Evolutionary conservation across 805 yeast genomes (phyloP).

Genomic region (Kluyveromyces starmeri): DNA sequence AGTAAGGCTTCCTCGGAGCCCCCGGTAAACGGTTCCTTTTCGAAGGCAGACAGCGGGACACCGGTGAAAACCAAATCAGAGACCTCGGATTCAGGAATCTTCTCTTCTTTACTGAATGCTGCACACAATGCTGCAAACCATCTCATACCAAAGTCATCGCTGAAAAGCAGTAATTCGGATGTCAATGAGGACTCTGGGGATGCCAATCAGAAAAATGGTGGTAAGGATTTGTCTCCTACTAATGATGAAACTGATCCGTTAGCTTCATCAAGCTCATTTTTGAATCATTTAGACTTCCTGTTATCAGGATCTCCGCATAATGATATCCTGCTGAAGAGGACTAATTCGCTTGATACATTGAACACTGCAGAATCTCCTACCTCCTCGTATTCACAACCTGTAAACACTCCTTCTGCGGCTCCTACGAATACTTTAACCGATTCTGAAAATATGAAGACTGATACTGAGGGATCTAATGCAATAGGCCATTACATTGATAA

Average conservation of each 20-base stretch:
- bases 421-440: neutral
- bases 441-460: slow-evolving; percentile 5
- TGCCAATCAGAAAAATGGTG: no score
- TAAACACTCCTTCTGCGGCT: neutral
- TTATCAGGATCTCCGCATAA: slow-evolving; percentile 14
- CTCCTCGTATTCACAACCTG: neutral
- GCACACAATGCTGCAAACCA: slow-evolving; percentile 40
- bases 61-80: slow-evolving; percentile 3
- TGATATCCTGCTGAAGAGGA: slow-evolving; percentile 2
- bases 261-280: slow-evolving; percentile 21
- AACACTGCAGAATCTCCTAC: neutral
- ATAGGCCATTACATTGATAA: slow-evolving; percentile 11
- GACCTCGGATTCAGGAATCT: slow-evolving; percentile 26
- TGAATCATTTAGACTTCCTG: slow-evolving; percentile 31
- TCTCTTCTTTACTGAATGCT: slow-evolving; percentile 37
- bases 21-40: neutral
- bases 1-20: neutral
- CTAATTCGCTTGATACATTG: slow-evolving; percentile 1
- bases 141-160: slow-evolving; percentile 7
- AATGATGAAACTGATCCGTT: slow-evolving; percentile 4
- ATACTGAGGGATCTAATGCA: slow-evolving; percentile 7
- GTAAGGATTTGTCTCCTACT: no score
- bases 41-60: slow-evolving; percentile 3
- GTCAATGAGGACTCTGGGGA: neutral
- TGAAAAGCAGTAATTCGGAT: slow-evolving; percentile 1